These are phyloP conservation scores for Thielaviopsis ethacetica DNA, from an alignment of 2,329 filamentous ascomycete species.

Conservation along the genomic window DNA sequence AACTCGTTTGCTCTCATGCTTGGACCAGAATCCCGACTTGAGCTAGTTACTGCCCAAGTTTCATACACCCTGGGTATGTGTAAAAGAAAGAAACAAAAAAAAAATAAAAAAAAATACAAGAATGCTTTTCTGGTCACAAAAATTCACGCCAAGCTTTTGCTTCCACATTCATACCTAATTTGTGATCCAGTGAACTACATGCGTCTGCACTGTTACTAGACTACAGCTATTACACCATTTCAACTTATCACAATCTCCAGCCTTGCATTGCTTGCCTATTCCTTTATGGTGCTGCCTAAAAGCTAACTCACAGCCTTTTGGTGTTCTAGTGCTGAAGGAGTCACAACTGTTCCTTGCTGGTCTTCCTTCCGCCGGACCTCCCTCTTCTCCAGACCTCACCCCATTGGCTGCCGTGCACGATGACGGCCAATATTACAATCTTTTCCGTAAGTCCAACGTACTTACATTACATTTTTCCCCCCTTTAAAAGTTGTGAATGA, in stretches of 20 bases:
- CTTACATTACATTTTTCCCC: not conserved
- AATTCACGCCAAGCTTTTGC: too few species aligned
- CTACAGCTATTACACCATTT: too few species aligned
- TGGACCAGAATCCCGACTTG: conserved; percentile 20
- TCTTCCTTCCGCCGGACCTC: not conserved
- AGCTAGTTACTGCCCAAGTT: conserved; percentile 20
- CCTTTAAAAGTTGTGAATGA: not conserved
- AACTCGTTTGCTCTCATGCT: conserved; percentile 27
- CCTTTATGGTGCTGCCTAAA: too few species aligned
- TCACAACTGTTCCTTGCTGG: not conserved
- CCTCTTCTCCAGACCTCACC: not conserved
- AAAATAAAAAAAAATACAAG: too few species aligned
- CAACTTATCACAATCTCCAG: too few species aligned
- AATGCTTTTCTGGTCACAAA: too few species aligned
- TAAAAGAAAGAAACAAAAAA: too few species aligned
- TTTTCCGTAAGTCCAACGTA: not conserved
- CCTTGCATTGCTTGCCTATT: too few species aligned
- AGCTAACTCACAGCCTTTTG: not conserved
- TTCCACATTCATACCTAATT: too few species aligned
- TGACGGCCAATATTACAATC: not conserved
- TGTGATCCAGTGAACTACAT: too few species aligned
- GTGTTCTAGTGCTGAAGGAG: not conserved
- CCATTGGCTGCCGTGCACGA: not conserved
- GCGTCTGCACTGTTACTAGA: too few species aligned
- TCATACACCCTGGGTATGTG: conserved; percentile 32